Evolutionary conservation across 1,284 basidiomycete species (phyloP), one percentile per base, ranked within the genome.

Genomic region (Waitea zeae): DNA sequence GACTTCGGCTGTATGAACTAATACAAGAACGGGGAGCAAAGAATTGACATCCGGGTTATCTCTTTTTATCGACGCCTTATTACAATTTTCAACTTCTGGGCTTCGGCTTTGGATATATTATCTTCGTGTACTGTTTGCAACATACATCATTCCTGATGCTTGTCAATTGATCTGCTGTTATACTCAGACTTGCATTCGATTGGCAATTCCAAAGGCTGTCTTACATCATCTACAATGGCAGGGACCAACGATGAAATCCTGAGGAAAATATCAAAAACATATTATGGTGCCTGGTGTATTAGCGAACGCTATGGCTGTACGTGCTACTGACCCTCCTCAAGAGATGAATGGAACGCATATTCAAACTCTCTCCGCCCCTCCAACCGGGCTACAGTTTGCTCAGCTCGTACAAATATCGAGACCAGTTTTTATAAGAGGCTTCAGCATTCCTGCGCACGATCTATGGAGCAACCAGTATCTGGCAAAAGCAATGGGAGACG

Each of bases 341-440:
- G 79, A 74, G 38, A 51, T 81, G 44, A 87, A 88, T 46, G 72
- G 76, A 5, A 51, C 58, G 15, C 52, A 62, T 30, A 59, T 70
- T 35, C 63, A 72, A 31, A 56, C 64, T 15, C 51, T 84, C 4
- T 54, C 67, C 12, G 41, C 46, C 12, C 65, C 75, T 7, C 86
- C 86, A 11, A 64, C 71, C 0, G 49, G 81, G 3, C 47, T 87
- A 22, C 72, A 88, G 46, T 88, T 92, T 45, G 61, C 76, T 27
- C 61, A 75, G 33, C 58, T 84, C 19, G 66, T 81, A 3, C 70
- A 76, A 41, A 62, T 80, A 33, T 74, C 75, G n/a, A 61, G 86
- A 40, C 88, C 89, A 1, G 74, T 77, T 4, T 50, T 92, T 1
- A 79, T 89, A 35, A 67, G 68, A 70, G 61, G 61, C 29, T 44